Conservation (phyloP, 2,329 filamentous ascomycete genomes). For the Scorias spongiosa region DNA sequence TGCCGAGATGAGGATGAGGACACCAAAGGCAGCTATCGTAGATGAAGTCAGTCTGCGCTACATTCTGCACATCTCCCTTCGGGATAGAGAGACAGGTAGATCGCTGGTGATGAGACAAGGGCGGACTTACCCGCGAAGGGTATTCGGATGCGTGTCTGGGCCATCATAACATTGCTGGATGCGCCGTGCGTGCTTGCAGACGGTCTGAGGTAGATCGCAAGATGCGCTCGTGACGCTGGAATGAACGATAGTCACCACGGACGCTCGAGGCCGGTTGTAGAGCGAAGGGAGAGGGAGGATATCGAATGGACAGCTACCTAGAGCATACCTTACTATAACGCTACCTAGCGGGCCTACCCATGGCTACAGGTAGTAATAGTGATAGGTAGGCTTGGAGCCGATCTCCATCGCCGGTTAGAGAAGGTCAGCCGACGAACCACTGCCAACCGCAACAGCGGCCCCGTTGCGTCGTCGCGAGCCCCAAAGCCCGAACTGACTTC, state of each 20-base stretch:
- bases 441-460: neutral
- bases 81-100: neutral
- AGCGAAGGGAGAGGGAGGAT: too few species aligned
- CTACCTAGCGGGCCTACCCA: too few species aligned
- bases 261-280: too few species aligned
- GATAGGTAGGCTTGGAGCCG: too few species aligned
- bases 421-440: neutral
- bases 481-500: neutral
- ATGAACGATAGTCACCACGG: too few species aligned
- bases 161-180: slow-evolving; percentile 12
- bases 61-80: neutral
- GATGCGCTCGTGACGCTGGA: too few species aligned
- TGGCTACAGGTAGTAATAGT: too few species aligned
- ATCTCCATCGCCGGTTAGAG: neutral
- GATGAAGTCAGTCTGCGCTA: neutral
- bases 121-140: slow-evolving; percentile 64
- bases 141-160: slow-evolving; percentile 65
- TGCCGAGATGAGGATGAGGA: slow-evolving; percentile 53
- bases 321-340: too few species aligned
- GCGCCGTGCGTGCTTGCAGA: too few species aligned
- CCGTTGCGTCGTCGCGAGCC: neutral
- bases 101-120: too few species aligned
- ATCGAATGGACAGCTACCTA: too few species aligned
- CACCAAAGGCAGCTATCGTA: slow-evolving; percentile 30
- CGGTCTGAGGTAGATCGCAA: too few species aligned